These are phyloP conservation scores for Macrophomina phaseolina DNA, from an alignment of 2,329 filamentous ascomycete species.

Conservation along the genomic window DNA sequence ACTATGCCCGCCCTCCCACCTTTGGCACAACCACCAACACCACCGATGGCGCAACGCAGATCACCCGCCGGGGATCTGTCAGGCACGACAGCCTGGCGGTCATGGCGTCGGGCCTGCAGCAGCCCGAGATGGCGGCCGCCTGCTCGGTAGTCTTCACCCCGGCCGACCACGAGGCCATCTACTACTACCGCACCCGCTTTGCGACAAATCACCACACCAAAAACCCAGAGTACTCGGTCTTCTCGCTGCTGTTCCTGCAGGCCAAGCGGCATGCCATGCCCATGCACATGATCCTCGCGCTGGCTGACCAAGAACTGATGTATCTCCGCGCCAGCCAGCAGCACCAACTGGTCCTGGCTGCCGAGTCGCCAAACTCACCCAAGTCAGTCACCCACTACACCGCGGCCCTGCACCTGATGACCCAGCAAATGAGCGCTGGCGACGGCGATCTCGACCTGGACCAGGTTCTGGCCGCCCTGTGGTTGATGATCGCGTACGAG, in stretches of 20 bases:
- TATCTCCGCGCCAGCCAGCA: conserved; percentile 36
- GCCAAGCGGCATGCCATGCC: conserved; percentile 42
- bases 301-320: conserved; percentile 41
- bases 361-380: neutral
- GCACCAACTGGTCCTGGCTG: neutral
- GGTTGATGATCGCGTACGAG: conserved; percentile 48
- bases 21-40: neutral
- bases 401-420: conserved; percentile 40
- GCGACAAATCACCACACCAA: conserved; percentile 46
- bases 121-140: conserved; percentile 28
- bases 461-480: conserved; percentile 40
- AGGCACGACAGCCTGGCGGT: conserved; percentile 8
- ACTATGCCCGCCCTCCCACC: neutral
- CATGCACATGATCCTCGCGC: conserved; percentile 46
- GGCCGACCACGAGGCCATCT: conserved; percentile 45
- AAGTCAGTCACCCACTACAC: conserved; percentile 34
- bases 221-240: conserved; percentile 44
- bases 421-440: conserved; percentile 35
- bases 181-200: conserved; percentile 45
- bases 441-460: conserved; percentile 37
- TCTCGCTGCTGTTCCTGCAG: conserved; percentile 44
- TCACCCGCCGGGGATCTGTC: neutral
- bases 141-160: conserved; percentile 36
- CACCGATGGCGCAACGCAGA: conserved; percentile 6
- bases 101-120: conserved; percentile 6